Conservation (phyloP, 768 basidiomycete species). For the Pleurotus giganteus region DNA sequence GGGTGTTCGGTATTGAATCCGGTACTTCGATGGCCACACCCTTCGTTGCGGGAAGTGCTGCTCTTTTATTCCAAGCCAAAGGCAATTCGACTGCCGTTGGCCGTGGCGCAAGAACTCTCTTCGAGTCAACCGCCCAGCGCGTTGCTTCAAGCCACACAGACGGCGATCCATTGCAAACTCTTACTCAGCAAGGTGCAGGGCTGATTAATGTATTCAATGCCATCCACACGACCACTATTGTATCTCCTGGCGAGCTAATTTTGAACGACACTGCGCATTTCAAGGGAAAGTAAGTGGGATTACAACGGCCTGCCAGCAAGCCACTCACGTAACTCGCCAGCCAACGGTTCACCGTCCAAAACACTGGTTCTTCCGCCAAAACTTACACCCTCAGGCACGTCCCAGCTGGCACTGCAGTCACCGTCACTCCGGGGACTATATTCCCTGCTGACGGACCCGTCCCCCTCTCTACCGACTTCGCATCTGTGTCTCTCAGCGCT, state of each 20-base stretch:
- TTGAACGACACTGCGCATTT: slow-evolving; percentile 66
- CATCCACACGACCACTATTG: slow-evolving; percentile 46
- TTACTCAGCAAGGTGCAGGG: slow-evolving; percentile 54
- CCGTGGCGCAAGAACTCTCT: slow-evolving; percentile 24
- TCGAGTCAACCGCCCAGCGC: slow-evolving; percentile 47
- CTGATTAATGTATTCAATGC: slow-evolving; percentile 59
- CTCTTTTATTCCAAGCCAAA: slow-evolving; percentile 39
- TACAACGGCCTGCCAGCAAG: not conserved
- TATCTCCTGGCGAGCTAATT: slow-evolving; percentile 56
- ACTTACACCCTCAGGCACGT: slow-evolving; percentile 49
- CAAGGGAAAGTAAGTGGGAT: slow-evolving; percentile 33
- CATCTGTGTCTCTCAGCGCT: slow-evolving; percentile 45
- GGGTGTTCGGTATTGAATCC: slow-evolving; percentile 36
- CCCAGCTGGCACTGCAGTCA: slow-evolving; percentile 55
- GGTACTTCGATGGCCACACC: slow-evolving; percentile 48
- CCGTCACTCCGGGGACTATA: slow-evolving; percentile 32
- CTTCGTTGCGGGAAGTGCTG: slow-evolving; percentile 43
- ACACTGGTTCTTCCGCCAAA: slow-evolving; percentile 40
- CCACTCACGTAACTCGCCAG: slow-evolving; percentile 20
- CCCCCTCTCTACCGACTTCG: slow-evolving; percentile 41
- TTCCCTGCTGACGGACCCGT: slow-evolving; percentile 28
- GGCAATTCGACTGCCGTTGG: slow-evolving; percentile 31
- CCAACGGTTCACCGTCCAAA: slow-evolving; percentile 50
- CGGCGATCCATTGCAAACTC: slow-evolving; percentile 48
- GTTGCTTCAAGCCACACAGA: slow-evolving; percentile 45